Evolutionary conservation across 169 alveolate species (phyloP).

Genomic region (Babesia ovata): DNA sequence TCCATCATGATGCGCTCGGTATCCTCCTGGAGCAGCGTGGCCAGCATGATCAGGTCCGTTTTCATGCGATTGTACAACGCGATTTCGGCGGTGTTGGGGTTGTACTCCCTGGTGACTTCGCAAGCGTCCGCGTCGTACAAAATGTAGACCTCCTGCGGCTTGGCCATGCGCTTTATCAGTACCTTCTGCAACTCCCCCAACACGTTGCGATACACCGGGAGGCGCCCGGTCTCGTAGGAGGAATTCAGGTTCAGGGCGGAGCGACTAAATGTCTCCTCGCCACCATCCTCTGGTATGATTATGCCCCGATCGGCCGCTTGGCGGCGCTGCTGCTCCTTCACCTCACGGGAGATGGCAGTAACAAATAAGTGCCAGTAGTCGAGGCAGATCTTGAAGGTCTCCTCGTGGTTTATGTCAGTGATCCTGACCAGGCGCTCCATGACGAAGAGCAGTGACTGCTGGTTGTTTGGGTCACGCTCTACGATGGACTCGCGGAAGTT

Average conservation of each 20-base stretch:
- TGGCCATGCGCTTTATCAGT: constrained; percentile 92
- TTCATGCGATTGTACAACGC: constrained; percentile 94
- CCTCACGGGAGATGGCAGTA: constrained; percentile 79
- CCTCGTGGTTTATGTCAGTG: constrained; percentile 88
- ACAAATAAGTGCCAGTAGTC: constrained; percentile 97
- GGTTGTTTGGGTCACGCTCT: constrained; percentile 58
- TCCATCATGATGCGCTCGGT: constrained; percentile 91
- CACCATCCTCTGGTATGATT: constrained; percentile 38
- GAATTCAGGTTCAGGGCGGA: constrained; percentile 29
- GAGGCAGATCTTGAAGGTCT: constrained; percentile 94
- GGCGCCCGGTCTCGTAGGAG: constrained; percentile 29
- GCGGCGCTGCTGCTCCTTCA: constrained; percentile 73
- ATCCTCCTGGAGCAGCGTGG: constrained; percentile 92
- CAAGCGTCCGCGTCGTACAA: constrained; percentile 89
- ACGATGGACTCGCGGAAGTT: constrained; percentile 73
- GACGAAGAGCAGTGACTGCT: constrained; percentile 67
- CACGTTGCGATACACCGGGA: constrained; percentile 69
- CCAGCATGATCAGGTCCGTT: constrained; percentile 90
- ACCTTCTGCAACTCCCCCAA: constrained; percentile 82
- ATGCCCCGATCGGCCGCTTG: constrained; percentile 68
- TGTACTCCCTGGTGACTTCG: constrained; percentile 86
- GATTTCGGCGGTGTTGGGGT: constrained; percentile 93
- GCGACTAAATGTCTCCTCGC: constrained; percentile 27
- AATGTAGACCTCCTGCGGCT: constrained; percentile 93
- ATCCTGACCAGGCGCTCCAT: constrained; percentile 70